Base-by-base conservation (phyloP, 1,284 basidiomycete species). In the Cutaneotrichosporon curvatum region DNA sequence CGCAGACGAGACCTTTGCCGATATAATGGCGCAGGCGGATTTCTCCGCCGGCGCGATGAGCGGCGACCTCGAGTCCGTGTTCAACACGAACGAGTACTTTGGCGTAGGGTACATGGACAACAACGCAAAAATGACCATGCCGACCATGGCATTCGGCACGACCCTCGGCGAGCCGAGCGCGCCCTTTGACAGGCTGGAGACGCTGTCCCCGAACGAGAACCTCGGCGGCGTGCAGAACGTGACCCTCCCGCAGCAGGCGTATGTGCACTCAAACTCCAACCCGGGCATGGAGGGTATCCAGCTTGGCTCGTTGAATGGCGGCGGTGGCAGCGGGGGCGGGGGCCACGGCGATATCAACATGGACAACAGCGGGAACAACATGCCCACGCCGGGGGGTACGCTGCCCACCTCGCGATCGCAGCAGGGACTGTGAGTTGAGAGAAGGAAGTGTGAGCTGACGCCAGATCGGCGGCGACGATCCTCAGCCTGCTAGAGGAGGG, bases 401-500 rank as follows among this genome's bases (percentile, higher is more conserved):
- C 18, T n/a, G 34, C 19, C 31, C 32, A 36, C 34, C n/a, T 5
- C 34, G 35, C 25, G 30, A 19, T 23, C 25, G 19, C 25, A 33
- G 18, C 45, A 40, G 10, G 45, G 45, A 20, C 33, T 46, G 45
- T 46, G 23, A 39, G 44, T 45, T 19, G 30, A 23, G 28, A 14
- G 14, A 30, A 30, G 14, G 8, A 9, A 14, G 14, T 14, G 28
- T 5, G 14, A 25, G 31, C 37, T 39, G 19, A 39, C 20, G 12
- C 3, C 33, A 54, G 51, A 43, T 72, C 70, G 19, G 70, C 70
- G 3, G 68, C 69, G 7, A 67, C 69, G 0, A 72, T 72, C 37
- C 47, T 72, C 21, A 63, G 62, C 40, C 44, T 72, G 19, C 55
- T 72, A 47, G 67, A 71, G 47, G 65, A 71, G 48, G 70, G 70